Evolutionary conservation across 306 rosid species (phyloP), one percentile per base, ranked within the genome.

Genomic region (Mimosa bimucronata): DNA sequence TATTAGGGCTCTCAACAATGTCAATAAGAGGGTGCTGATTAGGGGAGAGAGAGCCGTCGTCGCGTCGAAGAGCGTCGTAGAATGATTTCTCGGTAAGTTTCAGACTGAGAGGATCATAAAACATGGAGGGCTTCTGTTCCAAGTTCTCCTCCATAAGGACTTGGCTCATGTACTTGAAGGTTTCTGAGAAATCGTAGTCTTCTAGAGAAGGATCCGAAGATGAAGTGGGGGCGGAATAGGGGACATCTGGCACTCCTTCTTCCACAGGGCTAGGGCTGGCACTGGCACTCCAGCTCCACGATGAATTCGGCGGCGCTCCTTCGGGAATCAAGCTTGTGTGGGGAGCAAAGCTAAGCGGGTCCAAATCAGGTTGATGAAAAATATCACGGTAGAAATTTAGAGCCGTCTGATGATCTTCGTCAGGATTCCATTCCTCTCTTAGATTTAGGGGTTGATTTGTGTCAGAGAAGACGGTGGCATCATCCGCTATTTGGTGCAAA

Each of bases 131-230:
- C 72, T 80, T 88, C n/a, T 82, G 77, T 19, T 90, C 91, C 76
- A 88, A 80, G 48, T 88, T 84, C 87, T 91, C 98, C 53, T 94
- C 92, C 97, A 94, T 82, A 1, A 94, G 89, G 84, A 94, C 71
- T 30, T 86, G 89, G 37, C 89, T 77, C 38, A 86, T 86, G 77
- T 80, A 83, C 73, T 79, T 86, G 25, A 69, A 29, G 1, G 83
- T 83, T 80, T 86, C 89, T 9, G 89, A 77, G 38, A 86, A 86
- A 19, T 83, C 89, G 0, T 69, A 15, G 37, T 86, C 87, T 44
- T 86, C 89, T 16, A 60, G 37, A 5, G 78, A 66, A 66, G 82
- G 75, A 76, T 82, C 82, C 9, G 62, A 18, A 23, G 41, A 38
- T 2, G 73, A 53, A 9, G 74, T 25, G 13, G 34, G 2, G 19